These are phyloP conservation scores for Avena eriantha DNA, from an alignment of 176 grass and related monocot species.

Conservation along the genomic window DNA sequence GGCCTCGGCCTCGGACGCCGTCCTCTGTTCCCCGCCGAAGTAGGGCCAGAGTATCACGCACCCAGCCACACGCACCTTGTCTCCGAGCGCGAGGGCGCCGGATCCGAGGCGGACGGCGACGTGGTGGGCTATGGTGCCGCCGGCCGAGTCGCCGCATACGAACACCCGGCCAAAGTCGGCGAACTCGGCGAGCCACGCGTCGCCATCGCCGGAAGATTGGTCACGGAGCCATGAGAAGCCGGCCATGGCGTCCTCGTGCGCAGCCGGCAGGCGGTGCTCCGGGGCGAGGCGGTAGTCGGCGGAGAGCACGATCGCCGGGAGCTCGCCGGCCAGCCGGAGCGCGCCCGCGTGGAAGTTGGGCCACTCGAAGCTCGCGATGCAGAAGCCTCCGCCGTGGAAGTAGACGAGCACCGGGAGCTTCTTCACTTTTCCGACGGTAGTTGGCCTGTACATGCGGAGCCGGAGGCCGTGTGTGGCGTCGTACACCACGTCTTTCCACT, in stretches of 20 bases:
- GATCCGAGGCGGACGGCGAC: slow-evolving; percentile 55
- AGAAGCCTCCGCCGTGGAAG: neutral
- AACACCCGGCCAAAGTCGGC: neutral
- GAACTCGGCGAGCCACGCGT: neutral
- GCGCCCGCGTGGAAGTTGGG: neutral
- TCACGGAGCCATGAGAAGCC: slow-evolving; percentile 51
- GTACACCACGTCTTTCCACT: neutral
- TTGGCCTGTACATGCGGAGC: neutral
- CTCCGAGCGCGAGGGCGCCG: neutral
- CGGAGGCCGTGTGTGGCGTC: neutral
- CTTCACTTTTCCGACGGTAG: neutral
- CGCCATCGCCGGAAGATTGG: neutral
- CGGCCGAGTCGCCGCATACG: slow-evolving; percentile 28
- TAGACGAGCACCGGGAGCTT: slow-evolving; percentile 2
- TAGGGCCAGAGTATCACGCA: neutral
- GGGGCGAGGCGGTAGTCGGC: slow-evolving; percentile 74
- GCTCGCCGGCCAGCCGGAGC: neutral
- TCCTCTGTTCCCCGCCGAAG: neutral
- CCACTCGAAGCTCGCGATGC: neutral
- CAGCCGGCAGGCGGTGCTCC: slow-evolving; percentile 65
- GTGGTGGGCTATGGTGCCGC: slow-evolving; percentile 93
- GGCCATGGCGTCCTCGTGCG: slow-evolving; percentile 40
- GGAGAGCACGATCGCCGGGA: slow-evolving; percentile 64
- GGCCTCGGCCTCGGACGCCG: neutral
- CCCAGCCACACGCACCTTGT: neutral